phyloP scores from a whole-genome alignment of 2,329 filamentous ascomycete genomes.

The Colletotrichum spaethianum region DNA sequence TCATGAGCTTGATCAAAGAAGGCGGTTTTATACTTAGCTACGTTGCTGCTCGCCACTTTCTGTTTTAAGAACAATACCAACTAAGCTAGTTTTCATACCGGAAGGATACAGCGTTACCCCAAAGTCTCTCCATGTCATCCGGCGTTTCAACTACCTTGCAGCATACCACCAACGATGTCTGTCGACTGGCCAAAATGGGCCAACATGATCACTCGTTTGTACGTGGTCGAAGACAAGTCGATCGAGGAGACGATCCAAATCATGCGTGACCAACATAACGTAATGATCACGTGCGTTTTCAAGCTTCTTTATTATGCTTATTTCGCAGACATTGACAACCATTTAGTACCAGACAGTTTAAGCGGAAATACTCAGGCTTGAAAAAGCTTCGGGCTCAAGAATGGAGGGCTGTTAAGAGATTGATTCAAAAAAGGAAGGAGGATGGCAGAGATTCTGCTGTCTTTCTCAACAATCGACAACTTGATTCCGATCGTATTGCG shows the following conservation, averaged over 20 bases:
- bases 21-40: background rate
- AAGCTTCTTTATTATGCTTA: accelerated
- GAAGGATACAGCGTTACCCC: background rate
- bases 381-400: slow-evolving; percentile 1
- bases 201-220: background rate
- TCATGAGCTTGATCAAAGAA: background rate
- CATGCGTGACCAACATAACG: background rate
- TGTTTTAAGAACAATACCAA: background rate
- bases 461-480: background rate
- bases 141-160: background rate
- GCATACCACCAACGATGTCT: background rate
- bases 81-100: background rate
- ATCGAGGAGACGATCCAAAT: background rate
- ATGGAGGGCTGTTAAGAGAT: background rate
- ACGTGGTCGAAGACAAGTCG: slow-evolving; percentile 5
- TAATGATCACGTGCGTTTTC: background rate
- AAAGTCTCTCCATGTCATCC: background rate
- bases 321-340: background rate
- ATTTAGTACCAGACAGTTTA: background rate
- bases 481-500: background rate
- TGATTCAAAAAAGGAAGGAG: background rate
- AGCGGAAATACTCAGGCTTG: background rate
- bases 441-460: background rate
- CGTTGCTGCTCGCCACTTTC: background rate
- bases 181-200: background rate